Percentiles rank a stretch among this genome's conserved stretches.
Evolutionary conservation across 2,329 filamentous ascomycete species (phyloP).

Genomic region (Penicillium sp.): DNA sequence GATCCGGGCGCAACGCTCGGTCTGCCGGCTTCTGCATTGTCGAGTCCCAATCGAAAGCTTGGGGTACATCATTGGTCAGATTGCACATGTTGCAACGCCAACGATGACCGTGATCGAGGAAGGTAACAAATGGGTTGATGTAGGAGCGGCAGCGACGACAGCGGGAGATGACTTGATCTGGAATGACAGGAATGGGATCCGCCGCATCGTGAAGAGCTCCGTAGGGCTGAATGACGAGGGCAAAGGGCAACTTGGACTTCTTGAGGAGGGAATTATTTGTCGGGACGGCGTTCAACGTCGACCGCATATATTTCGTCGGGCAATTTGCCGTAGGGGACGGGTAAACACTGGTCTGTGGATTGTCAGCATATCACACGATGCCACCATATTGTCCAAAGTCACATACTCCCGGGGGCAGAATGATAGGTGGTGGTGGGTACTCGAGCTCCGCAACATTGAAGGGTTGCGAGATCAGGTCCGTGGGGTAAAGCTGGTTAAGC

Average conservation of each 20-base stretch:
- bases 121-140: slow-evolving; percentile 95
- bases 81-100: slow-evolving; percentile 99
- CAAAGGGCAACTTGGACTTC: slow-evolving; percentile 93
- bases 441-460: slow-evolving; percentile 93
- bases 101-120: slow-evolving; percentile 91
- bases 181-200: slow-evolving; percentile 82
- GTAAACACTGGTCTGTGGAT: slow-evolving; percentile 70
- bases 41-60: slow-evolving; percentile 97
- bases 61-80: slow-evolving; percentile 96
- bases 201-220: slow-evolving; percentile 87
- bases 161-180: slow-evolving; percentile 94
- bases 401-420: slow-evolving; percentile 86
- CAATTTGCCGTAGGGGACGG: slow-evolving; percentile 88
- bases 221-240: slow-evolving; percentile 93
- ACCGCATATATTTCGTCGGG: slow-evolving; percentile 87
- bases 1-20: slow-evolving; percentile 81
- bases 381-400: slow-evolving; percentile 1
- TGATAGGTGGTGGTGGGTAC: slow-evolving; percentile 80
- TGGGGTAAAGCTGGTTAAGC: slow-evolving; percentile 85
- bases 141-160: slow-evolving; percentile 94
- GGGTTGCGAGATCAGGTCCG: slow-evolving; percentile 83
- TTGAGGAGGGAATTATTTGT: slow-evolving; percentile 89
- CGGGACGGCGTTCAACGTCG: slow-evolving; percentile 87
- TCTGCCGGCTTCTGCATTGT: slow-evolving; percentile 86
- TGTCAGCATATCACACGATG: slow-evolving; percentile 36